Evolutionary conservation across 2,329 filamentous ascomycete species (phyloP).

Genomic region (Drechslera avenae): DNA sequence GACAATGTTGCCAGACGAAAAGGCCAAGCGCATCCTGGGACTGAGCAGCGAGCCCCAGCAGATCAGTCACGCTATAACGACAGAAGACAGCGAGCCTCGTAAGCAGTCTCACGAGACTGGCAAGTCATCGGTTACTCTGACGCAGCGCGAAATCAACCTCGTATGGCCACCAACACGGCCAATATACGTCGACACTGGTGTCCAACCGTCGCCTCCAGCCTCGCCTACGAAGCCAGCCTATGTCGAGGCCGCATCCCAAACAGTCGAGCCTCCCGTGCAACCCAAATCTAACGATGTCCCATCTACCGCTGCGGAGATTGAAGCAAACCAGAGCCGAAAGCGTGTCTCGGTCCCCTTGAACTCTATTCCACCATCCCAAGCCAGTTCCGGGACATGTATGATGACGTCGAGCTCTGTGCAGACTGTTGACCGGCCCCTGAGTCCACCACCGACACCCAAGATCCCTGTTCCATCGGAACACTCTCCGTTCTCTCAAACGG

Average conservation of each 20-base stretch:
- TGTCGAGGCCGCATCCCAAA: conserved; percentile 30
- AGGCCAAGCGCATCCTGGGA: conserved; percentile 54
- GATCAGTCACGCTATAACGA: conserved; percentile 23
- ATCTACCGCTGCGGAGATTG: conserved; percentile 56
- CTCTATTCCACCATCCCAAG: conserved; percentile 17
- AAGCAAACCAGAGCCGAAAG: conserved; percentile 76
- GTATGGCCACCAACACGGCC: conserved; percentile 44
- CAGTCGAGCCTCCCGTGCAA: conserved; percentile 23
- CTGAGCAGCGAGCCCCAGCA: conserved; percentile 41
- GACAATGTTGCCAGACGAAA: conserved; percentile 48
- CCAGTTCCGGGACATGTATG: conserved; percentile 21
- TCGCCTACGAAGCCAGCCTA: conserved; percentile 63
- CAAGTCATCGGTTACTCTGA: conserved; percentile 29
- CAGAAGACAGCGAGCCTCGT: conserved; percentile 31
- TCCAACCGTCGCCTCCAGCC: conserved; percentile 82
- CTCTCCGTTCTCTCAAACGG: conserved; percentile 42
- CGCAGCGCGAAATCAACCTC: conserved; percentile 35
- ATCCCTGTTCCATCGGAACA: conserved; percentile 51
- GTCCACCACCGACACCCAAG: conserved; percentile 69
- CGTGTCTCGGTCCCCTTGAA: conserved; percentile 56
- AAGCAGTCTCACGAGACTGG: conserved; percentile 30
- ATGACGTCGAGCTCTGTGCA: conserved; percentile 72
- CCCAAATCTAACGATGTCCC: conserved; percentile 30
- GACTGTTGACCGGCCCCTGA: conserved; percentile 66
- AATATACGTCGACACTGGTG: conserved; percentile 73